Conservation (phyloP, 1,284 basidiomycete species). For the Tetrapyrgos nigripes region DNA sequence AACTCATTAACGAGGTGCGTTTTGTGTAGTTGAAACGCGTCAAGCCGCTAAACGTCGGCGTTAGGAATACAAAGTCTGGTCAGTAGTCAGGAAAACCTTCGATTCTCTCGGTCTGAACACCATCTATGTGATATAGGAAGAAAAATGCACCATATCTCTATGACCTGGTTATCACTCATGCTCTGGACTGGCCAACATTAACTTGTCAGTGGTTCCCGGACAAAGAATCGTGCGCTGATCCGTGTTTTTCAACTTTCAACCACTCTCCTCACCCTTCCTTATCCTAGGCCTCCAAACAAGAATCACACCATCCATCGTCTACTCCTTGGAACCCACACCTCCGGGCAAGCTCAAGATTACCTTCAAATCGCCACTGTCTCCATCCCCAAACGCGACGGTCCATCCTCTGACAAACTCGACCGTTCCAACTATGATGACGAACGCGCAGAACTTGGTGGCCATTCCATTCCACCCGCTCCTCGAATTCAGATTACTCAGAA, state of each 20-base stretch:
- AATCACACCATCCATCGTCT: conserved; percentile 93
- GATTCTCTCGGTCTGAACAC: conserved; percentile 13
- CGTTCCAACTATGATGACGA: conserved; percentile 91
- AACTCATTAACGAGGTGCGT: conserved; percentile 89
- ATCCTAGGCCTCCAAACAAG: conserved; percentile 81
- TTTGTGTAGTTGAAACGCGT: background rate
- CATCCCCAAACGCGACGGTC: conserved; percentile 80
- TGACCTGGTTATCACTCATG: conserved; percentile 97
- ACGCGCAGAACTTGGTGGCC: conserved; percentile 88
- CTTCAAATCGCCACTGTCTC: conserved; percentile 96
- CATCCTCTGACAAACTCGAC: conserved; percentile 77
- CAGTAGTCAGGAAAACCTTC: conserved; percentile 17
- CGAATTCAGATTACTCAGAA: conserved; percentile 91
- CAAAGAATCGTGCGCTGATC: conserved; percentile 79
- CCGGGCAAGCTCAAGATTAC: conserved; percentile 93
- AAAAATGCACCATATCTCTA: conserved; percentile 98
- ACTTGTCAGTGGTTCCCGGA: conserved; percentile 99
- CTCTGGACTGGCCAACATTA: conserved; percentile 96
- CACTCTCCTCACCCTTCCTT: background rate
- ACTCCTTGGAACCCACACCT: conserved; percentile 97
- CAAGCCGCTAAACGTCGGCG: conserved; percentile 15
- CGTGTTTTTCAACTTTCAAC: conserved; percentile 3
- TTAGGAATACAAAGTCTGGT: conserved; percentile 88
- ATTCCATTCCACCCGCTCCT: conserved; percentile 79
- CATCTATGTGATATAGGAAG: conserved; percentile 69